Evolutionary conservation across 2,329 filamentous ascomycete genomes (phyloP).

Genomic region (Trichocomaceae sp.): DNA sequence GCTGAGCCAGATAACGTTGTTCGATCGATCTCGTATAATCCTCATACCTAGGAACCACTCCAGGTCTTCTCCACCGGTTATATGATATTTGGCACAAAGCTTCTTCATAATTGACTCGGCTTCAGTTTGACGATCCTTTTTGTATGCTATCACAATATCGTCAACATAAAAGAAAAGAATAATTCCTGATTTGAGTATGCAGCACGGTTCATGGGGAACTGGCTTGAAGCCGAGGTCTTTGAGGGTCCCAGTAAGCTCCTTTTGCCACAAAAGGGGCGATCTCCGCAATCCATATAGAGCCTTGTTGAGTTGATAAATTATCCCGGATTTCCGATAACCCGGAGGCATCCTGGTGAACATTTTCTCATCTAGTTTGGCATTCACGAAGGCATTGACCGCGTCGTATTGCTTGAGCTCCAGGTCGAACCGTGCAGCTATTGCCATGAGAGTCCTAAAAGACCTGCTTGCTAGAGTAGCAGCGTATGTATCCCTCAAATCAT

Average conservation of each 20-base stretch:
- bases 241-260: slow-evolving; percentile 10
- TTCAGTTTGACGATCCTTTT: not conserved
- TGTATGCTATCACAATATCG: too few species aligned
- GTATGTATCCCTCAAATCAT: slow-evolving; percentile 10
- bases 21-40: slow-evolving; percentile 7
- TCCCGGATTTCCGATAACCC: not conserved
- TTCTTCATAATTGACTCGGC: not conserved
- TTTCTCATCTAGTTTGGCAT: slow-evolving; percentile 10
- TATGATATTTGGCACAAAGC: not conserved
- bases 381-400: slow-evolving; percentile 15
- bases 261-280: slow-evolving; percentile 14
- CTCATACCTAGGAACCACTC: slow-evolving; percentile 6
- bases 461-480: slow-evolving; percentile 9
- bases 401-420: slow-evolving; percentile 12
- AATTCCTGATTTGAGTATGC: not conserved
- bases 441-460: slow-evolving; percentile 11
- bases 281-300: slow-evolving; percentile 14
- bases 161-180: slow-evolving; percentile 7
- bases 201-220: slow-evolving; percentile 4
- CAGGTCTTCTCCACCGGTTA: not conserved
- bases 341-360: slow-evolving; percentile 3
- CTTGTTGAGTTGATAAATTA: slow-evolving; percentile 2
- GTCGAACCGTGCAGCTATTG: slow-evolving; percentile 11
- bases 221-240: not conserved
- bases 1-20: not conserved